These are phyloP conservation scores for Penicillium manginii DNA, from an alignment of 495 filamentous ascomycete species.

Conservation along the genomic window DNA sequence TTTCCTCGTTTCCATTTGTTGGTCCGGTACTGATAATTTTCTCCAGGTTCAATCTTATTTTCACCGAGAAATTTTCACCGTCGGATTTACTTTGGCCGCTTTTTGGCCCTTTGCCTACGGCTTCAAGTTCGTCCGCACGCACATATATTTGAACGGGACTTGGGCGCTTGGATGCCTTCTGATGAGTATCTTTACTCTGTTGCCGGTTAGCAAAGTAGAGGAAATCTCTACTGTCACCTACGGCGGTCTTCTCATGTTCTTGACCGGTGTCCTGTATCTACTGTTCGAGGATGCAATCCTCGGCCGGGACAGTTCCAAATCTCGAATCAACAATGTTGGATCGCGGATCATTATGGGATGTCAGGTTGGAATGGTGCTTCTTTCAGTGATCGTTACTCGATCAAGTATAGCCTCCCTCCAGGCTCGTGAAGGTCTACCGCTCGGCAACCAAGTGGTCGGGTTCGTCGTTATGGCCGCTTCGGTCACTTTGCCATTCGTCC, in stretches of 20 bases:
- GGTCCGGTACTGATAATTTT: not conserved
- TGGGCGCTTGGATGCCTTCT: constrained; percentile 78
- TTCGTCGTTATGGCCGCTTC: constrained; percentile 82
- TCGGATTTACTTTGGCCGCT: constrained; percentile 73
- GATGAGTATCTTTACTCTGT: constrained; percentile 90
- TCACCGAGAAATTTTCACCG: constrained; percentile 81
- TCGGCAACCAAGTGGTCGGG: constrained; percentile 85
- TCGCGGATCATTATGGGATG: constrained; percentile 59
- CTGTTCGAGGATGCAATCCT: constrained; percentile 75
- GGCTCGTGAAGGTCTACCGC: constrained; percentile 82
- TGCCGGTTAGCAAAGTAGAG: constrained; percentile 86
- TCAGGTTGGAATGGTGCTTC: constrained; percentile 77
- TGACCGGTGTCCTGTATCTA: constrained; percentile 79
- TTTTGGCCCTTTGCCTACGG: constrained; percentile 83
- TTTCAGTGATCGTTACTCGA: constrained; percentile 84
- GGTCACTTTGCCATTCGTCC: constrained; percentile 76
- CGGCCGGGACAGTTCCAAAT: constrained; percentile 26
- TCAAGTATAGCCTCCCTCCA: constrained; percentile 82
- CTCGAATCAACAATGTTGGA: constrained; percentile 41
- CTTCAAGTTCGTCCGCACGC: constrained; percentile 64
- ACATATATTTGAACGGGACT: constrained; percentile 63
- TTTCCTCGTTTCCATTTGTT: not conserved
- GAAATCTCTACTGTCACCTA: constrained; percentile 71
- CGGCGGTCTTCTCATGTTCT: constrained; percentile 78
- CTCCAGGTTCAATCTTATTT: constrained; percentile 81